phyloP scores from a whole-genome alignment of 495 filamentous ascomycete species.

The Aspergillus diversus region DNA sequence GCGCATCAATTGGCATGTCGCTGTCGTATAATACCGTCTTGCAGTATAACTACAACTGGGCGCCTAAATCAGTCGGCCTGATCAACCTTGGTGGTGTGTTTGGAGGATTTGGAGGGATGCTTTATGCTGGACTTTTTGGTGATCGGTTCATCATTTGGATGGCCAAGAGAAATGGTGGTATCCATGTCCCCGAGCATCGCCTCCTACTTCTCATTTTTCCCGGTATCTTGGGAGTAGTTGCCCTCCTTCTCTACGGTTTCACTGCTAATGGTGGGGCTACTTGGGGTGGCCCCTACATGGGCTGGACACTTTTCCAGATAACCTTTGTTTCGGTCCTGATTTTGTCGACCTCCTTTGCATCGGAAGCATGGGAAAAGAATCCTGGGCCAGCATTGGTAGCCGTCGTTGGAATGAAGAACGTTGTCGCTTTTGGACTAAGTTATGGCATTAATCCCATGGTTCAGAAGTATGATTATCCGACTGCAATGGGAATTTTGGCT shows the following conservation, averaged over 20 bases:
- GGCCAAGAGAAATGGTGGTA: constrained; percentile 36
- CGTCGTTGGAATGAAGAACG: constrained; percentile 44
- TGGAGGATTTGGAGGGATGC: constrained; percentile 42
- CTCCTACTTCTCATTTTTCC: constrained; percentile 40
- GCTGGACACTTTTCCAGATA: constrained; percentile 41
- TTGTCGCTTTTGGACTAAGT: constrained; percentile 40
- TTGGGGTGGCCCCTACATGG: constrained; percentile 44
- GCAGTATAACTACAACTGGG: constrained; percentile 35
- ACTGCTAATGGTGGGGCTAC: constrained; percentile 32
- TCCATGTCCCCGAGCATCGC: constrained; percentile 41
- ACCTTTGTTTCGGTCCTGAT: constrained; percentile 43
- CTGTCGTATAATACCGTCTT: constrained; percentile 44
- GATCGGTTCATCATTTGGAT: constrained; percentile 38
- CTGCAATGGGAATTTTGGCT: constrained; percentile 36
- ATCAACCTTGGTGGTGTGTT: constrained; percentile 42
- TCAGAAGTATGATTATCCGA: constrained; percentile 31
- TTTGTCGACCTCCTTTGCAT: constrained; percentile 38
- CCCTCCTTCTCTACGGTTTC: constrained; percentile 41
- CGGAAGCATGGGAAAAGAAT: constrained; percentile 44
- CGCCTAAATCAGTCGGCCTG: constrained; percentile 33
- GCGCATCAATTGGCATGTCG: constrained; percentile 37
- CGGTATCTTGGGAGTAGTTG: constrained; percentile 32
- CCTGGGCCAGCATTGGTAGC: constrained; percentile 44
- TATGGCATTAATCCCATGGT: constrained; percentile 41
- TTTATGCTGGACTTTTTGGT: constrained; percentile 38